A percentile compares a stretch with the other conserved stretches of the same genome.
phyloP scores from a whole-genome alignment of 1,284 basidiomycete species.

The Ustilago loliicola region DNA sequence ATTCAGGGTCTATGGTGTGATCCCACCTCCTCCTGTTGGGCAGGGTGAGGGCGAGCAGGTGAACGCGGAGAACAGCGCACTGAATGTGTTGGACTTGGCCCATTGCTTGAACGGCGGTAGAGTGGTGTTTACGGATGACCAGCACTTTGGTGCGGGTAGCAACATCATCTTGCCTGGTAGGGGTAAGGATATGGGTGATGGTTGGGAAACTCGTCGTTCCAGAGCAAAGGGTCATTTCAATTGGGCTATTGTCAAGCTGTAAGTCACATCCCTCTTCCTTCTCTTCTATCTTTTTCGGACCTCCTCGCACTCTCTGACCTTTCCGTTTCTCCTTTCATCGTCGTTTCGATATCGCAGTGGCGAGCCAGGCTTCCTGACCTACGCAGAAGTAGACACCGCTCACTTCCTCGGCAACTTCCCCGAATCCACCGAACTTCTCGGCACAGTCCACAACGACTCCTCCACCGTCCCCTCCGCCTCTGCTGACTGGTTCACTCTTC shows the following conservation, averaged over 20 bases:
- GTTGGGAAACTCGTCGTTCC: conserved; percentile 97
- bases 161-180: conserved; percentile 93
- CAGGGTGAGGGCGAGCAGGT: conserved; percentile 68
- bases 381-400: conserved; percentile 90
- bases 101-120: conserved; percentile 90
- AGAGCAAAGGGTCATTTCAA: conserved; percentile 84
- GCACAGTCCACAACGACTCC: conserved; percentile 72
- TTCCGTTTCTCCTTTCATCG: neutral
- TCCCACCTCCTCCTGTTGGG: conserved; percentile 62
- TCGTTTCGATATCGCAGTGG: conserved; percentile 25
- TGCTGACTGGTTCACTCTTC: conserved; percentile 79
- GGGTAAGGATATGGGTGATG: conserved; percentile 92
- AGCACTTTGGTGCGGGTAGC: conserved; percentile 92
- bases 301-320: neutral
- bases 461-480: conserved; percentile 41
- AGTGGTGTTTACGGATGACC: conserved; percentile 81
- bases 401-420: conserved; percentile 98
- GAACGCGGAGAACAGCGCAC: conserved; percentile 67
- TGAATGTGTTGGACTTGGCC: conserved; percentile 80
- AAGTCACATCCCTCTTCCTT: conserved; percentile 68
- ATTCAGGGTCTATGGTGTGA: conserved; percentile 70
- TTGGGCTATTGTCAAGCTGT: conserved; percentile 91
- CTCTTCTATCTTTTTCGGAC: neutral
- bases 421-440: conserved; percentile 83
- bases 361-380: conserved; percentile 77